A percentile compares a stretch with the other conserved stretches of the same genome.
Conservation (phyloP, 345 rosid species). For the Gossypium thurberi region DNA sequence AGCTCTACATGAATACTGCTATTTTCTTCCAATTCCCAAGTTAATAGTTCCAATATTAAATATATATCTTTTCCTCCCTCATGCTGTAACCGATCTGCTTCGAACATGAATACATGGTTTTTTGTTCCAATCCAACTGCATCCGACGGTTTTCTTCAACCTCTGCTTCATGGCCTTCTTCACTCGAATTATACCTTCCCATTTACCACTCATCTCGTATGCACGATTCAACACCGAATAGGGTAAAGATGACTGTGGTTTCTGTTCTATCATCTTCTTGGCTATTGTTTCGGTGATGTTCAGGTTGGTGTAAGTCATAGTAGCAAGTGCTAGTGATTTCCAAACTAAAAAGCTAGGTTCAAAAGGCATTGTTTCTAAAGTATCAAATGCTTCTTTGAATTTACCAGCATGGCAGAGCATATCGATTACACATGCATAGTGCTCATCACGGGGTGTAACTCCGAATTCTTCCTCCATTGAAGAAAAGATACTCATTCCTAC, state of each 20-base stretch:
- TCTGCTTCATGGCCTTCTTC: constrained; percentile 35
- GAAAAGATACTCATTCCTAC: constrained; percentile 48
- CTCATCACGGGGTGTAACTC: constrained; percentile 36
- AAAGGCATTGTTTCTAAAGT: constrained; percentile 38
- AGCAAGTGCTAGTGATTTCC: constrained; percentile 40
- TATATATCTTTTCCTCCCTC: constrained; percentile 44
- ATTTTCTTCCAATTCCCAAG: constrained; percentile 42
- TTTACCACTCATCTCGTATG: constrained; percentile 47
- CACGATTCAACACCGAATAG: constrained; percentile 37
- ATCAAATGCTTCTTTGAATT: constrained; percentile 37
- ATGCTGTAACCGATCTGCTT: constrained; percentile 41
- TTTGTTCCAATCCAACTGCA: constrained; percentile 52
- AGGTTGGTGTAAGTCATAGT: constrained; percentile 29
- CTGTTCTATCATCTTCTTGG: constrained; percentile 36
- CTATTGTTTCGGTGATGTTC: constrained; percentile 36
- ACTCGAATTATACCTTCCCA: constrained; percentile 61
- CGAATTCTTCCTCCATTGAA: constrained; percentile 40
- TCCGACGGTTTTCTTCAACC: constrained; percentile 28
- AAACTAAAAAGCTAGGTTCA: constrained; percentile 35
- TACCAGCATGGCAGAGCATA: constrained; percentile 42
- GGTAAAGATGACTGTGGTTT: constrained; percentile 40
- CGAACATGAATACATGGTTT: constrained; percentile 33
- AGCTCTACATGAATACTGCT: constrained; percentile 4
- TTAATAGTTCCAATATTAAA: constrained; percentile 31
- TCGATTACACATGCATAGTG: constrained; percentile 53